These are phyloP conservation scores for Tolypocladium album DNA, from an alignment of 2,329 filamentous ascomycete species.

Conservation along the genomic window DNA sequence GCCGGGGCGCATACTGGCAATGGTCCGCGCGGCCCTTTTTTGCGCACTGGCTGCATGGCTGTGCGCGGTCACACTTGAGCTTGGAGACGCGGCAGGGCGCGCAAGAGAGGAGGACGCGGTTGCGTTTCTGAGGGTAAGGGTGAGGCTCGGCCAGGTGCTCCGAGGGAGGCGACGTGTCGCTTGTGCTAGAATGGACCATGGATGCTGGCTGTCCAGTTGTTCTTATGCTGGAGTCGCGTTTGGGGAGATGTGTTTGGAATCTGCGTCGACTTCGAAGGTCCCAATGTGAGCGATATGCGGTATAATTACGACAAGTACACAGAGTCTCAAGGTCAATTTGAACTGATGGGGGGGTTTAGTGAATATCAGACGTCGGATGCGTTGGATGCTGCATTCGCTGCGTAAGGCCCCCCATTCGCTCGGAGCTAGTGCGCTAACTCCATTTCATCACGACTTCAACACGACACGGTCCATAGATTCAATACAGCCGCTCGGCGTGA, in stretches of 20 bases:
- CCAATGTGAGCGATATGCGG: not conserved
- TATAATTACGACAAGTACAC: not conserved
- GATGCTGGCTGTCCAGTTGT: not conserved
- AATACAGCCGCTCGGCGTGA: not conserved
- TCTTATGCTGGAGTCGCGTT: not conserved
- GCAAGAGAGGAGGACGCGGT: constrained; percentile 40
- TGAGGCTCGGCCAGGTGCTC: constrained; percentile 5
- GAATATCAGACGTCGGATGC: not conserved
- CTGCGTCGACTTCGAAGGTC: not conserved
- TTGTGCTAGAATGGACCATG: constrained; percentile 10
- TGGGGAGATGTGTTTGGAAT: not conserved
- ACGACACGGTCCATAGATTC: not conserved
- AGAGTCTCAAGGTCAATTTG: not conserved
- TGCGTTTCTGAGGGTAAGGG: constrained; percentile 26
- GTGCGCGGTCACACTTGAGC: constrained; percentile 43
- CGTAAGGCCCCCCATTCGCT: not conserved
- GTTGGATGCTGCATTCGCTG: not conserved
- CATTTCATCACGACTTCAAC: not conserved
- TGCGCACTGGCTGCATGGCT: constrained; percentile 41
- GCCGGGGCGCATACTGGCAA: constrained; percentile 39
- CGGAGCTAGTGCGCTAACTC: not conserved
- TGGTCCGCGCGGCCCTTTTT: constrained; percentile 34
- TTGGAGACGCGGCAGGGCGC: constrained; percentile 41
- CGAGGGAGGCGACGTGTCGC: constrained; percentile 9
- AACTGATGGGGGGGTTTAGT: not conserved